Conservation (phyloP, 352 stramenopile genomes). For the Salisapilia sapeloensis region DNA sequence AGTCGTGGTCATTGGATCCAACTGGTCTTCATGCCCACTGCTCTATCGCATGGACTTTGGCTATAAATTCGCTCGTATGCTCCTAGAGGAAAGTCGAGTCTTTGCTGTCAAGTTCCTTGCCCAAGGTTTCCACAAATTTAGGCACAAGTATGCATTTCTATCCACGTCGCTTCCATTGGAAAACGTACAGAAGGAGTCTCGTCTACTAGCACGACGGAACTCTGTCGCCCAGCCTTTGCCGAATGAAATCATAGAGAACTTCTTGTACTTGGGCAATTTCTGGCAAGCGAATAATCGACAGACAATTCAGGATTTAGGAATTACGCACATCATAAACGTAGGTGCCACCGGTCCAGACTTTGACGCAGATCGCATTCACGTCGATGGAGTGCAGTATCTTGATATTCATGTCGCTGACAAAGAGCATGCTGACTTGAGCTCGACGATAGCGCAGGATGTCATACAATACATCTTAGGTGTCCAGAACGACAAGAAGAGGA, state of each 20-base stretch:
- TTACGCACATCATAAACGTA: slow-evolving; percentile 66
- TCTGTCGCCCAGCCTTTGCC: too few relatives aligned
- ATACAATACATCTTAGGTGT: slow-evolving; percentile 32
- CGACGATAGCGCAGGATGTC: slow-evolving; percentile 23
- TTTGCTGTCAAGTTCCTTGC: slow-evolving; percentile 57
- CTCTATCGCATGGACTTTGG: slow-evolving; percentile 49
- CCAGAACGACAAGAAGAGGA: slow-evolving; percentile 7
- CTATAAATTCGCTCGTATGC: slow-evolving; percentile 43
- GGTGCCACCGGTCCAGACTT: slow-evolving; percentile 37
- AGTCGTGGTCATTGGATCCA: slow-evolving; percentile 43
- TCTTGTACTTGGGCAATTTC: slow-evolving; percentile 65
- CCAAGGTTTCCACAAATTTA: slow-evolving; percentile 43
- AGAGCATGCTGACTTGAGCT: slow-evolving; percentile 34
- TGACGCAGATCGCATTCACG: slow-evolving; percentile 35
- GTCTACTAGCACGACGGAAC: too few relatives aligned
- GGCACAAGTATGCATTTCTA: slow-evolving; percentile 57
- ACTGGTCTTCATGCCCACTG: slow-evolving; percentile 22
- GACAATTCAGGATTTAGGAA: slow-evolving; percentile 29
- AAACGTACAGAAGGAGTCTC: slow-evolving; percentile 3
- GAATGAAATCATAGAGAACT: slow-evolving; percentile 58
- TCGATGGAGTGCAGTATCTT: slow-evolving; percentile 35
- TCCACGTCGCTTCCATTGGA: slow-evolving; percentile 7
- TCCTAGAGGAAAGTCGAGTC: slow-evolving; percentile 42
- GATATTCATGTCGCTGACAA: slow-evolving; percentile 45
- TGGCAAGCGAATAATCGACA: slow-evolving; percentile 56